Evolutionary conservation across 495 filamentous ascomycete genomes (phyloP).

Genomic region (Tuber aestivum): DNA sequence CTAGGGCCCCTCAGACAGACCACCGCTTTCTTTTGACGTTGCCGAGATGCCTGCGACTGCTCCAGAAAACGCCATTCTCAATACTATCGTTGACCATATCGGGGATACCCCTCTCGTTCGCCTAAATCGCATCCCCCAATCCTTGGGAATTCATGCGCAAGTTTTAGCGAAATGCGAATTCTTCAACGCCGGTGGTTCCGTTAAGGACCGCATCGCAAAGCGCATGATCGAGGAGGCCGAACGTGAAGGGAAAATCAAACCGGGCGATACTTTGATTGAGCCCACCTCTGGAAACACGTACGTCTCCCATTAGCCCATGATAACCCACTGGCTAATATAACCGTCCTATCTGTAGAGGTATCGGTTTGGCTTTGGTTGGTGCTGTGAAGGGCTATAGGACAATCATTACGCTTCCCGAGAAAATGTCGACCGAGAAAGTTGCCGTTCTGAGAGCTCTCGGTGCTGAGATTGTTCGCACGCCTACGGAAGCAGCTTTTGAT

Average conservation of each 20-base stretch:
- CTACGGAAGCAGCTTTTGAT: slow-evolving; percentile 91
- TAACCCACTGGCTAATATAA: slow-evolving; percentile 17
- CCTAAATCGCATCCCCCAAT: slow-evolving; percentile 84
- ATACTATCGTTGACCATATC: slow-evolving; percentile 50
- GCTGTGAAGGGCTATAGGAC: slow-evolving; percentile 97
- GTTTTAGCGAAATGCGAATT: slow-evolving; percentile 94
- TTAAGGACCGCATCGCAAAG: slow-evolving; percentile 94
- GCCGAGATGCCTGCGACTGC: not conserved
- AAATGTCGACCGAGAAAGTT: slow-evolving; percentile 98
- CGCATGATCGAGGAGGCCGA: slow-evolving; percentile 98
- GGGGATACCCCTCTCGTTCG: slow-evolving; percentile 92
- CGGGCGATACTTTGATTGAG: slow-evolving; percentile 94
- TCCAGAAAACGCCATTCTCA: slow-evolving; percentile 5
- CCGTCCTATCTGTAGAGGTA: slow-evolving; percentile 55
- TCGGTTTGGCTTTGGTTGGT: slow-evolving; percentile 86
- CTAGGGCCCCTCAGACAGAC: not conserved
- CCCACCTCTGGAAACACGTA: slow-evolving; percentile 95
- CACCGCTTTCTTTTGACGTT: not conserved
- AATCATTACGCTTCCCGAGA: slow-evolving; percentile 97
- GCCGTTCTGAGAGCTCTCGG: slow-evolving; percentile 86
- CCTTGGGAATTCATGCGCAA: slow-evolving; percentile 76
- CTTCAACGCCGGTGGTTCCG: slow-evolving; percentile 95
- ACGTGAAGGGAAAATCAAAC: slow-evolving; percentile 83
- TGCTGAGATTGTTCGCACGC: slow-evolving; percentile 94
- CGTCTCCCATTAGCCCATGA: slow-evolving; percentile 33